Percentiles rank a stretch among this genome's conserved stretches.
phyloP scores from a whole-genome alignment of 129 eudicot species.

The Centella asiatica region DNA sequence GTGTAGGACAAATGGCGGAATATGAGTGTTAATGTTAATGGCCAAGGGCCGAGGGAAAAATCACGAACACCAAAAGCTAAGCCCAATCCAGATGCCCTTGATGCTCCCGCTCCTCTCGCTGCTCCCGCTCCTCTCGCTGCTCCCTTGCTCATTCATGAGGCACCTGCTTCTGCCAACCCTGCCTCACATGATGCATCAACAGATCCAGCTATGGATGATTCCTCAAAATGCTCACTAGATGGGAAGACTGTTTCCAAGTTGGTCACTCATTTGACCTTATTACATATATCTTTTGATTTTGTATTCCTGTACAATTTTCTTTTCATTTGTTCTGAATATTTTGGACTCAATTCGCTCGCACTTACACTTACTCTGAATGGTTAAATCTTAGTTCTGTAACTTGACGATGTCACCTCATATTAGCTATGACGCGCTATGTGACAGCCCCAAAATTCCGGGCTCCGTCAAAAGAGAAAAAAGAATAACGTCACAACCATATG shows the following conservation, averaged over 20 bases:
- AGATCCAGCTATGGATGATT: constrained; percentile 42
- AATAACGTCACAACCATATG: too few species aligned
- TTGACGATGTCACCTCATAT: background rate
- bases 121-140: constrained; percentile 34
- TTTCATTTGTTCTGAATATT: background rate
- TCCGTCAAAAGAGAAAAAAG: too few species aligned
- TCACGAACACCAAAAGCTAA: constrained; percentile 53
- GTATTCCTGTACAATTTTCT: background rate
- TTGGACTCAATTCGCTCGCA: background rate
- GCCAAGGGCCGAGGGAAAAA: constrained; percentile 68
- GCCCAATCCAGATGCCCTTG: constrained; percentile 44
- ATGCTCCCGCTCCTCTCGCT: constrained; percentile 30
- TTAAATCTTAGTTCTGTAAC: too few species aligned
- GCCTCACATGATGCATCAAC: constrained; percentile 27
- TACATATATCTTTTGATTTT: background rate
- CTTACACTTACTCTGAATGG: background rate
- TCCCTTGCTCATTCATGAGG: background rate
- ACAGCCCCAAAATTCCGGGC: too few species aligned
- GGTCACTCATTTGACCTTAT: background rate
- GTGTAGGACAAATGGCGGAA: constrained; percentile 87
- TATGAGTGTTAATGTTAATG: constrained; percentile 69
- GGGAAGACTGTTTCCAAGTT: constrained; percentile 61
- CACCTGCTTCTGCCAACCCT: background rate
- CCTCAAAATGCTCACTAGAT: constrained; percentile 45
- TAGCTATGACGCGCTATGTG: background rate